A percentile compares a stretch with the other conserved stretches of the same genome.
Conservation (phyloP, 306 rosid species). For the Pyrus pyrifolia region DNA sequence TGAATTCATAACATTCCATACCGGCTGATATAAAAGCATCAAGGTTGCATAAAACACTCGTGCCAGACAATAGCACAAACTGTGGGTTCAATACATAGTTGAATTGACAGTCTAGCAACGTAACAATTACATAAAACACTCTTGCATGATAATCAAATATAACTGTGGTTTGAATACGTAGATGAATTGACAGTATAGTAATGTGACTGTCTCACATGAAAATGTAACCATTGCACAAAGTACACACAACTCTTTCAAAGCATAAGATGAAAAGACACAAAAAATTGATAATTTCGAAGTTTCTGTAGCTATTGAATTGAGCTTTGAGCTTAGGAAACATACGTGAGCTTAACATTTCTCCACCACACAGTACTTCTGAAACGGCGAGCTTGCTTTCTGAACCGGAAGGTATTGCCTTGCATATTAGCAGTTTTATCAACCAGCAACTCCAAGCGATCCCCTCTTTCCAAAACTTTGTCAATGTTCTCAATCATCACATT, state of each 20-base stretch:
- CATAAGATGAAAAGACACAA: background rate
- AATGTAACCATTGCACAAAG: background rate
- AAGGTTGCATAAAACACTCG: background rate
- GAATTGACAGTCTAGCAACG: background rate
- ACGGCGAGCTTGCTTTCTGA: conserved; percentile 97
- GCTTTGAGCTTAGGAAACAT: conserved; percentile 26
- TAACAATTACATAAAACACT: background rate
- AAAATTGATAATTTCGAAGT: background rate
- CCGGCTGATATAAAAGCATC: background rate
- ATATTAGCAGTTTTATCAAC: conserved; percentile 88
- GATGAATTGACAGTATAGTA: background rate
- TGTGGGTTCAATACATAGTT: background rate
- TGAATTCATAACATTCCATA: background rate
- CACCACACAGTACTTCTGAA: conserved; percentile 92
- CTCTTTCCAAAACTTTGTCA: conserved; percentile 93
- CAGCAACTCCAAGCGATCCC: conserved; percentile 89
- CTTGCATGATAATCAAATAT: background rate
- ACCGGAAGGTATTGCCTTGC: conserved; percentile 95
- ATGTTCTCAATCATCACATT: conserved; percentile 96
- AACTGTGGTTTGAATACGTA: background rate
- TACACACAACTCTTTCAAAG: background rate
- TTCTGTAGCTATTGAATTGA: background rate
- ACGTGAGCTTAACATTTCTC: conserved; percentile 96
- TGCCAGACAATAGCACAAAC: background rate
- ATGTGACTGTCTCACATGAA: background rate